Conservation (phyloP, 1,284 basidiomycete genomes). For the Sporisorium exsertum region DNA sequence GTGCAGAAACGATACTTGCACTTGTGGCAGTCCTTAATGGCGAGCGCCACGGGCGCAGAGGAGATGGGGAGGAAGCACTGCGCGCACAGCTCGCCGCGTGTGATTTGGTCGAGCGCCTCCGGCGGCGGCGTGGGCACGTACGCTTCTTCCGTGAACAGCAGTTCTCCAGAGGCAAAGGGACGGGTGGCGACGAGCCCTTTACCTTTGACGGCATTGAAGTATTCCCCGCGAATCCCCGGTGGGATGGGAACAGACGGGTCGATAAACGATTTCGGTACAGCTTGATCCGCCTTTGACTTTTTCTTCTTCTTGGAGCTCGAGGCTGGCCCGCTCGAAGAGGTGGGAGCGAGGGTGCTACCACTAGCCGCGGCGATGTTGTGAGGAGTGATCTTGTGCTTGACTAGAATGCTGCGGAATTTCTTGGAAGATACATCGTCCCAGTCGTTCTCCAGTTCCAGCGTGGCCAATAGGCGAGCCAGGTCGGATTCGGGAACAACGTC, state of each 20-base stretch:
- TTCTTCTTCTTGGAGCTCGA: constrained; percentile 38
- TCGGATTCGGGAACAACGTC: constrained; percentile 10
- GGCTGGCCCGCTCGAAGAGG: background rate
- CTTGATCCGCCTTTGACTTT: constrained; percentile 17
- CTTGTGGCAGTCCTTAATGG: constrained; percentile 56
- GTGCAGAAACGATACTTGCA: constrained; percentile 80
- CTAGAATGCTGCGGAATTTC: constrained; percentile 35
- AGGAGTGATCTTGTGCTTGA: constrained; percentile 24
- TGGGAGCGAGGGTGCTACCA: background rate
- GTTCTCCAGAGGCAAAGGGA: constrained; percentile 78
- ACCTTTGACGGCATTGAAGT: constrained; percentile 80
- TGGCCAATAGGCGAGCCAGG: constrained; percentile 38
- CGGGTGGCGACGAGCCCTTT: constrained; percentile 83
- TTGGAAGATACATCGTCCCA: constrained; percentile 49
- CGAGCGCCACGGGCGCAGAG: constrained; percentile 62
- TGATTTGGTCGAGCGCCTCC: constrained; percentile 39
- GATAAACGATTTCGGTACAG: constrained; percentile 53
- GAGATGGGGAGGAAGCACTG: constrained; percentile 64
- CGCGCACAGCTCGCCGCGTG: constrained; percentile 50
- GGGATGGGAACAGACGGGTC: constrained; percentile 51
- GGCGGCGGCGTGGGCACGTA: constrained; percentile 69
- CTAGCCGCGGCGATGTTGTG: background rate
- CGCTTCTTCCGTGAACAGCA: constrained; percentile 81
- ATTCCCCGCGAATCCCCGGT: constrained; percentile 74
- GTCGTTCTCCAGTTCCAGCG: constrained; percentile 51